Evolutionary conservation across 2,329 filamentous ascomycete genomes (phyloP).

Genomic region (Verticillium isaacii): DNA sequence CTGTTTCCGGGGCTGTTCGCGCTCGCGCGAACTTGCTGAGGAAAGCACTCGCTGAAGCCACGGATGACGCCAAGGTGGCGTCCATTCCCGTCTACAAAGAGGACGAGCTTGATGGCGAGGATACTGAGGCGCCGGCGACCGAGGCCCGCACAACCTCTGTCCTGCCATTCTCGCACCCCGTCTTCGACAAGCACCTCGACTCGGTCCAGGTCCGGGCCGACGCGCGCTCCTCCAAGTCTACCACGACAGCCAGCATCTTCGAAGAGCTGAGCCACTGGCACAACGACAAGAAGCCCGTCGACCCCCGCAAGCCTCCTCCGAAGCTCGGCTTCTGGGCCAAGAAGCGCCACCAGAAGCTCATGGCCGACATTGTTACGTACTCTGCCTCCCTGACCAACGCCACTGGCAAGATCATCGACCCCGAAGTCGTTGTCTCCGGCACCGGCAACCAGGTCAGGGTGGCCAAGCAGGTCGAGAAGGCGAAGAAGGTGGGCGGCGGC

Average conservation of each 20-base stretch:
- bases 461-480: conserved; percentile 10
- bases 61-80: background rate
- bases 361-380: conserved; percentile 64
- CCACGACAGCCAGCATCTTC: conserved; percentile 30
- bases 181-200: conserved; percentile 40
- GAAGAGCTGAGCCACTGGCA: conserved; percentile 57
- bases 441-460: conserved; percentile 9
- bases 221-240: conserved; percentile 13
- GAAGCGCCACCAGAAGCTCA: conserved; percentile 56
- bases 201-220: conserved; percentile 32
- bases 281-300: conserved; percentile 48
- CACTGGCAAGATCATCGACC: conserved; percentile 56
- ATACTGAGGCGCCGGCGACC: background rate
- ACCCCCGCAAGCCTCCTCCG: conserved; percentile 18
- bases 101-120: background rate
- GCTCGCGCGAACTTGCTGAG: background rate
- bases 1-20: background rate
- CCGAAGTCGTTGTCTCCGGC: conserved; percentile 54
- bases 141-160: conserved; percentile 17
- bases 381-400: conserved; percentile 65
- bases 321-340: conserved; percentile 23
- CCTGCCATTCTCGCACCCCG: conserved; percentile 41
- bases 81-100: background rate
- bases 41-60: background rate
- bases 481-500: conserved; percentile 20